Evolutionary conservation across 305 asterid genomes (phyloP), one percentile per base, ranked within the genome.

Genomic region (Andrographis paniculata): DNA sequence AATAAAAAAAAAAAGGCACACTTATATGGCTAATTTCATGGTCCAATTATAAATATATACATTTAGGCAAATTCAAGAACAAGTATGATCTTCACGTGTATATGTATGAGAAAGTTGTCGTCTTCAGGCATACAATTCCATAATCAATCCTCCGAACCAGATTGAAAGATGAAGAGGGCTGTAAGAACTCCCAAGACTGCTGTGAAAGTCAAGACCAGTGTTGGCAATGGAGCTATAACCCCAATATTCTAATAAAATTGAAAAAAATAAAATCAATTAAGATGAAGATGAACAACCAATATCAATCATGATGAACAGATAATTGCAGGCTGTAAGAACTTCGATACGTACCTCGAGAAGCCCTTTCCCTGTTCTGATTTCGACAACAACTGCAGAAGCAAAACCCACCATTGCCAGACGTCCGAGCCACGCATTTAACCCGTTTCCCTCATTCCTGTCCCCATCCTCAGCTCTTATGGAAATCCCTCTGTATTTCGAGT

Each of bases 331-430:
- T n/a, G n/a, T n/a, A n/a, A n/a, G n/a, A n/a, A n/a, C n/a, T n/a
- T n/a, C n/a, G n/a, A 27, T n/a, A 17, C 50, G 50, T 61, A 84
- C 93, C 93, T 84, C 89, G 17, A 80, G 68, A 51, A 84, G 84
- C 49, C 93, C 95, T 74, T 72, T 78, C 41, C 93, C 95, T 11
- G 87, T 76, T 1, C 71, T 64, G 27, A 78, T 48, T 66, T 76
- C 95, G 27, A 79, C 70, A 53, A 52, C 75, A 50, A 83, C 48
- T 31, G 82, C 85, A 44, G 73, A 71, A 28, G 87, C 89, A 72
- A 84, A 84, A 49, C 93, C 93, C 60, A 76, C 41, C 93, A 84
- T 84, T 5, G 89, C 93, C 9, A 77, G 38, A 45, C 86, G 68
- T 38, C 94, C 94, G 19, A 77, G 73, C 94, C 94, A 83, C 41